Base-by-base conservation (phyloP, 148 eudicot genomes). In the Pharnaceum exiguum region DNA sequence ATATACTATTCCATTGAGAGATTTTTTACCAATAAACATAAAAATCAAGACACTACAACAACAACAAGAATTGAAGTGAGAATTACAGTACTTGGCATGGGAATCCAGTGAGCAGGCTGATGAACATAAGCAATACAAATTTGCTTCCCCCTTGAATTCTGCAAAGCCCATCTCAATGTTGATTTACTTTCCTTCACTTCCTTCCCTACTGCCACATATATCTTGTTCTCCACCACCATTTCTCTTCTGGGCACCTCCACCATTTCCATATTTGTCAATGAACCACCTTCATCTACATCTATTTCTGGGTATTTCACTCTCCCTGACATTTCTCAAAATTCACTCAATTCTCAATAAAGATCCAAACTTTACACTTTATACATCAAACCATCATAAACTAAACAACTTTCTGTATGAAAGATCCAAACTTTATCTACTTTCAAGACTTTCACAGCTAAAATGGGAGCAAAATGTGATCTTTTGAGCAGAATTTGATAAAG, bases 121-220 rank as follows among this genome's bases (percentile, higher is more conserved):
- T 77, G 81, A 69, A 71, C 80, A 71, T 76, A 61, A 32, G 55
- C 6, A 2, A 76, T 57, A 46, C 80, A 76, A 10, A 76, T 67
- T 26, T 62, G 59, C 62, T 53, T 71, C 39, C 76, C 80, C 21
- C 59, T 49, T 25, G 72, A 76, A 27, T 59, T 67, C 35, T 76
- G 76, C 58, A 76, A 42, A 51, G 76, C 80, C 80, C 80, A 76
- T 35, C 10, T 27, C n/a, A 71, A 35, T 53, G 49, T 54, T 22
- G 63, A 64, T 42, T 63, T 63, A 55, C 66, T 67, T 17, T 67
- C 63, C 55, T 76, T 76, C 13, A 71, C 31, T 23, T 67, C 73
- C 23, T 67, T 71, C 13, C 76, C 62, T 3, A 76, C 80, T 52
- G 80, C 80, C 21, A 71, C 76, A 63, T 37, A 76, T 17, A 90